phyloP scores from a whole-genome alignment of 2,329 filamentous ascomycete species.

The Diaporthe sp. region DNA sequence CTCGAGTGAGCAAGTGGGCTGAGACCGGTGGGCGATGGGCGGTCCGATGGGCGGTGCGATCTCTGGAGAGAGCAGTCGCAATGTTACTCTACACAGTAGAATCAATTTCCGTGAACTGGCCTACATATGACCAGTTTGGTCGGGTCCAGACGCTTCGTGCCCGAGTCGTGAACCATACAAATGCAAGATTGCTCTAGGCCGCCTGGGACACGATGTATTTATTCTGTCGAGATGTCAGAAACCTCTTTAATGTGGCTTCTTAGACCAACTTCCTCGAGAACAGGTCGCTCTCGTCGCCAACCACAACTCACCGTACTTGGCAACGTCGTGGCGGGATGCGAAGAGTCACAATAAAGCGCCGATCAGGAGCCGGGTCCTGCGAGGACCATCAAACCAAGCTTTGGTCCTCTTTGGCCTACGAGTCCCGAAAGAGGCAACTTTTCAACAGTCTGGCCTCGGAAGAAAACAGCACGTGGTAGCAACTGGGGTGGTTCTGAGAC shows the following conservation, averaged over 20 bases:
- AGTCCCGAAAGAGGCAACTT: neutral
- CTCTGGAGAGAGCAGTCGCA: too few relatives aligned
- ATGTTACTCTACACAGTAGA: neutral
- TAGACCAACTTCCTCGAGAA: neutral
- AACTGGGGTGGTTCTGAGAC: neutral
- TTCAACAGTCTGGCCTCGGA: neutral
- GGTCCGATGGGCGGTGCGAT: neutral
- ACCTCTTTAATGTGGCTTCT: too few relatives aligned
- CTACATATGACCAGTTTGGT: neutral
- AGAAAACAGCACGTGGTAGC: neutral
- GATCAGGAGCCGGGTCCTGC: neutral
- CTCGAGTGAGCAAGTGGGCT: slow-evolving; percentile 53
- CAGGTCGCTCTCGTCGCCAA: neutral
- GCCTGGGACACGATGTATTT: neutral
- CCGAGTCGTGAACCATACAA: neutral
- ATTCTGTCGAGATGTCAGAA: neutral
- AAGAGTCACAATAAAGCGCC: neutral
- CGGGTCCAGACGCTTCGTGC: neutral
- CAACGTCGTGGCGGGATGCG: neutral
- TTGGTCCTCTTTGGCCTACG: neutral
- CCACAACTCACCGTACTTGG: too few relatives aligned
- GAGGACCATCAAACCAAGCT: neutral
- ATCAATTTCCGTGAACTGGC: neutral
- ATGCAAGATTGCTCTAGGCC: neutral
- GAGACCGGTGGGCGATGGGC: neutral